A percentile compares a stretch with the other conserved stretches of the same genome.
phyloP scores from a whole-genome alignment of 202 grass and related monocot species.

The Musa balbisiana region DNA sequence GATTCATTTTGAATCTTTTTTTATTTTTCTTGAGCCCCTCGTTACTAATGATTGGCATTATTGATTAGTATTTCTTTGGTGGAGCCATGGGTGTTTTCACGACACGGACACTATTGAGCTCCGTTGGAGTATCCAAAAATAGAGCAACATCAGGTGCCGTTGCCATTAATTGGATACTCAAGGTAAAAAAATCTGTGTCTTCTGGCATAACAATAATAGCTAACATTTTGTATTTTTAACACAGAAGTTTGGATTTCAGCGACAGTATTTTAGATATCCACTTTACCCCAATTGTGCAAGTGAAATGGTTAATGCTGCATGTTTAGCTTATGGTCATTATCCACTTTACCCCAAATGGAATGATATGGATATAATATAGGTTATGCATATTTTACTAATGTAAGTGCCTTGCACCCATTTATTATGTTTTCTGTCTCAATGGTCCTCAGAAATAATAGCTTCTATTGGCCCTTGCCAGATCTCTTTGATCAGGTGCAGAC shows the following conservation, averaged over 20 bases:
- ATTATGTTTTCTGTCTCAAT: too few relatives aligned
- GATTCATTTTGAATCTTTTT: too few relatives aligned
- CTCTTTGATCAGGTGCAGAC: neutral
- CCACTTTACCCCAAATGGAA: too few relatives aligned
- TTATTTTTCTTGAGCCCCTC: neutral
- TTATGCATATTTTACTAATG: neutral
- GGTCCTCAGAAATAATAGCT: neutral
- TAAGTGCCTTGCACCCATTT: neutral
- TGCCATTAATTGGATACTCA: conserved; percentile 99
- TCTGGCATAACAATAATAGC: too few relatives aligned
- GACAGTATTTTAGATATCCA: too few relatives aligned
- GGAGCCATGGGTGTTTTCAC: conserved; percentile 98
- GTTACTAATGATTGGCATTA: neutral
- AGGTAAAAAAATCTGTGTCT: conserved; percentile 36
- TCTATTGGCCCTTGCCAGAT: neutral
- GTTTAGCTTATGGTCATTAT: too few relatives aligned
- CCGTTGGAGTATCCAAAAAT: conserved; percentile 94
- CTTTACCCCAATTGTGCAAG: too few relatives aligned
- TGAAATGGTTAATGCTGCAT: too few relatives aligned
- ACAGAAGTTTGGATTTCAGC: too few relatives aligned
- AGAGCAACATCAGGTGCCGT: conserved; percentile 75
- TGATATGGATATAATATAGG: neutral
- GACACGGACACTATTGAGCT: conserved; percentile 82
- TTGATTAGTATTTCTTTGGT: conserved; percentile 92
- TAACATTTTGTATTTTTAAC: too few relatives aligned